Evolutionary conservation across 164 flowering plant genomes (phyloP).

Genomic region (Vitis vinifera): DNA sequence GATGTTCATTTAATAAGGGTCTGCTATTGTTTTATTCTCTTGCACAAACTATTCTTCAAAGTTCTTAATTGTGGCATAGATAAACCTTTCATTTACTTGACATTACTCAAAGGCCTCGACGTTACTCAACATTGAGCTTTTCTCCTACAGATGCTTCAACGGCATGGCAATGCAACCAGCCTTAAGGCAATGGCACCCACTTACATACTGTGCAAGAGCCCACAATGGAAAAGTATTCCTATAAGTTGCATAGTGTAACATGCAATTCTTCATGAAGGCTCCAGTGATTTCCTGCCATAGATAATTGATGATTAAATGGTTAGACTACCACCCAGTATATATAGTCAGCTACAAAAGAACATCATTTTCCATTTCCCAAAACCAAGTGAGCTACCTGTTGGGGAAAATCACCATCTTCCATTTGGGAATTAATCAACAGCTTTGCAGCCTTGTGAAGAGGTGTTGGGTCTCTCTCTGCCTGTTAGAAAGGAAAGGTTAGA

Average conservation of each 20-base stretch:
- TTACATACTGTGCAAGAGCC: too few species aligned
- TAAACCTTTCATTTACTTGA: too few species aligned
- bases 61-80: too few species aligned
- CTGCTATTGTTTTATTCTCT: too few species aligned
- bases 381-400: slow-evolving; percentile 30
- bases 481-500: not conserved
- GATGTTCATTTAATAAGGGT: too few species aligned
- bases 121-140: too few species aligned
- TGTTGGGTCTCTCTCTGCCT: slow-evolving; percentile 33
- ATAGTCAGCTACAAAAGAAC: not conserved
- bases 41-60: too few species aligned
- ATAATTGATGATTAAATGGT: not conserved
- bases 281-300: slow-evolving; percentile 39
- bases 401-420: slow-evolving; percentile 42
- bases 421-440: slow-evolving; percentile 36
- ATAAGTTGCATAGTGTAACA: slow-evolving; percentile 30
- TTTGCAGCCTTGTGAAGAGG: slow-evolving; percentile 43
- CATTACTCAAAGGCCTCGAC: too few species aligned
- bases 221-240: too few species aligned
- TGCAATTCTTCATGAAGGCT: slow-evolving; percentile 34
- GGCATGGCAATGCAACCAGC: too few species aligned
- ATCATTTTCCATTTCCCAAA: not conserved
- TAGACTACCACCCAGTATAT: not conserved
- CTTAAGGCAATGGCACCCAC: too few species aligned
- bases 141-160: too few species aligned